Evolutionary conservation across 352 stramenopile genomes (phyloP), one percentile per base, ranked within the genome.

Genomic region (Phytophthora foliorum): DNA sequence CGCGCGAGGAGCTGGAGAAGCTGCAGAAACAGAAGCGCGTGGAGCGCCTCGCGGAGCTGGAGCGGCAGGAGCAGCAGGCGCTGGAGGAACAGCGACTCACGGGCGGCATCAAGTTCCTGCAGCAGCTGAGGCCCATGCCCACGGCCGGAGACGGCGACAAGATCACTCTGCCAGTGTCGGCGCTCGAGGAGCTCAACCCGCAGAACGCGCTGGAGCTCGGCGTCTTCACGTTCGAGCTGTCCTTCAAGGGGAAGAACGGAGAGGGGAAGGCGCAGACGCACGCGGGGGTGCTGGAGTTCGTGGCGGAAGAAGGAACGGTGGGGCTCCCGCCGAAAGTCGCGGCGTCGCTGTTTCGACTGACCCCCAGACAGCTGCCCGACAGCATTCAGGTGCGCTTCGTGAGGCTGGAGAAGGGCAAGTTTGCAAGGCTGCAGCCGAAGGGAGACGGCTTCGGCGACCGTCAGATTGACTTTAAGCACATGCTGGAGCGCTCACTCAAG

Each of bases 141-240:
- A 89, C 82, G 2, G 46, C 52, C 2, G 67, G 42, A 24, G 87
- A 93, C 53, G 85, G 85, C 42, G 87, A 95, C 74, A 91, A 93
- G 75, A 90, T 95, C 51, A 83, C 77, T 29, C 70, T 97, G 38
- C 86, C 89, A 0, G 81, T 90, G 21, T 92, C 82, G 32, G 84
- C 86, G 54, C 78, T 97, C 34, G 82, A 93, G 59, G 64, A 85
- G 52, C 78, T 97, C 16, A 91, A 94, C 66, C 80, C 85, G 8
- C 85, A 93, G 74, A 78, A 90, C 63, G 86, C 86, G 19, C 78
- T 92, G 44, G 86, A 95, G 61, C 62, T 89, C 1, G 82, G 86
- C 51, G 88, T 91, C 24, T 90, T 97, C 48, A 94, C 83, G 14
- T 96, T 97, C 55, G 86, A 94, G 65, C 65, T 97, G 55, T 87